Evolutionary conservation across 2,329 filamentous ascomycete species (phyloP).

Genomic region (Penicillium sp.): DNA sequence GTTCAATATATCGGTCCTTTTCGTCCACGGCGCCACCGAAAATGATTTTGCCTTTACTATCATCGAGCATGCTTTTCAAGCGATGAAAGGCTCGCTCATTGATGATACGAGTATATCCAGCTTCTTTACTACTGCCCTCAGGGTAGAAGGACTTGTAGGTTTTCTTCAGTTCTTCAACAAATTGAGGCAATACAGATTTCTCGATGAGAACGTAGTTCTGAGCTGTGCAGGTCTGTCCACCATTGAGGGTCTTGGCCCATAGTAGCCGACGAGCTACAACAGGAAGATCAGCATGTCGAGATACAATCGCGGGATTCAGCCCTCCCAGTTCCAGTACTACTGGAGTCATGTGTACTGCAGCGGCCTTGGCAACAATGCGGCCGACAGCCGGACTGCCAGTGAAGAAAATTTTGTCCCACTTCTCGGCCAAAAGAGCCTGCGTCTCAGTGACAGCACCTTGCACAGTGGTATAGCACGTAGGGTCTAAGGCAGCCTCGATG

Average conservation of each 20-base stretch:
- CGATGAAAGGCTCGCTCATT: conserved; percentile 75
- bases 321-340: conserved; percentile 88
- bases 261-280: conserved; percentile 79
- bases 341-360: conserved; percentile 82
- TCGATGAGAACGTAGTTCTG: conserved; percentile 92
- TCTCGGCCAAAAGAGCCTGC: conserved; percentile 74
- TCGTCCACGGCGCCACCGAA: conserved; percentile 82
- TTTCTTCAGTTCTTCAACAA: conserved; percentile 70
- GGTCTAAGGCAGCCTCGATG: conserved; percentile 71
- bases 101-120: conserved; percentile 75
- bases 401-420: conserved; percentile 98
- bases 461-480: conserved; percentile 68
- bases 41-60: conserved; percentile 76
- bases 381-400: conserved; percentile 77
- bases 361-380: conserved; percentile 84
- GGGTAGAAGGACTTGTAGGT: conserved; percentile 78
- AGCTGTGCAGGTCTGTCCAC: conserved; percentile 86
- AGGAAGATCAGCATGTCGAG: conserved; percentile 72
- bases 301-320: conserved; percentile 86
- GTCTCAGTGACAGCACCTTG: conserved; percentile 81
- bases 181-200: conserved; percentile 63
- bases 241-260: conserved; percentile 84
- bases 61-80: conserved; percentile 87
- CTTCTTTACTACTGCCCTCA: conserved; percentile 69
- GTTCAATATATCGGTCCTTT: conserved; percentile 77